Percentiles rank a stretch among this genome's conserved stretches.
Evolutionary conservation across 352 stramenopile species (phyloP).

Genomic region (Globisporangium sylvaticum): DNA sequence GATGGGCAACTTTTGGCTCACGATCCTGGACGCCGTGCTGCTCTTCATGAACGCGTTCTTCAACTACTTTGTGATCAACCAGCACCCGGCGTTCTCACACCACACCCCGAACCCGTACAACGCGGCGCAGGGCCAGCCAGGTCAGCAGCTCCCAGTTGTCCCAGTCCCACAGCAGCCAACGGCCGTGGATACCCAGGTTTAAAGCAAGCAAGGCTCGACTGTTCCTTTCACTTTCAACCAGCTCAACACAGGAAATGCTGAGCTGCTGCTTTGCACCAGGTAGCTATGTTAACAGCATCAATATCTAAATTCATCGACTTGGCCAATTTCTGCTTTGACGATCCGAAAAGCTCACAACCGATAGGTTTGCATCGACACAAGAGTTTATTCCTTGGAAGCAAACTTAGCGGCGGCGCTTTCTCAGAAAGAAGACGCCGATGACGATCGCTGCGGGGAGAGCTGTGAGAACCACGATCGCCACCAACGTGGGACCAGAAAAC

Average conservation of each 20-base stretch:
- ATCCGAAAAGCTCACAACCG: too few species aligned
- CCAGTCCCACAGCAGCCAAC: not conserved
- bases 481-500: constrained; percentile 10
- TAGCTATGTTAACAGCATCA: not conserved
- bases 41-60: constrained; percentile 89
- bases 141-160: constrained; percentile 7
- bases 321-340: too few species aligned
- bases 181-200: constrained; percentile 10
- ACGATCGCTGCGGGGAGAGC: constrained; percentile 14
- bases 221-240: not conserved
- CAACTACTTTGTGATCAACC: constrained; percentile 89
- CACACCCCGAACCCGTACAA: constrained; percentile 18
- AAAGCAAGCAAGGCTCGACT: not conserved
- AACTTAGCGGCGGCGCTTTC: not conserved
- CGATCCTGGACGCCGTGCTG: constrained; percentile 82
- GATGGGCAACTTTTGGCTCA: constrained; percentile 89
- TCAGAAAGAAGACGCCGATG: constrained; percentile 13
- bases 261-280: not conserved
- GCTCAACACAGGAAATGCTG: not conserved
- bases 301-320: not conserved
- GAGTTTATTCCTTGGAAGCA: too few species aligned
- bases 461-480: constrained; percentile 15
- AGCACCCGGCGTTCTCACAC: constrained; percentile 62
- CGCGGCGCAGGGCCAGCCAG: not conserved
- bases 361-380: too few species aligned